Evolutionary conservation across 2,329 filamentous ascomycete genomes (phyloP).

Genomic region (Arachnomyces sp.): DNA sequence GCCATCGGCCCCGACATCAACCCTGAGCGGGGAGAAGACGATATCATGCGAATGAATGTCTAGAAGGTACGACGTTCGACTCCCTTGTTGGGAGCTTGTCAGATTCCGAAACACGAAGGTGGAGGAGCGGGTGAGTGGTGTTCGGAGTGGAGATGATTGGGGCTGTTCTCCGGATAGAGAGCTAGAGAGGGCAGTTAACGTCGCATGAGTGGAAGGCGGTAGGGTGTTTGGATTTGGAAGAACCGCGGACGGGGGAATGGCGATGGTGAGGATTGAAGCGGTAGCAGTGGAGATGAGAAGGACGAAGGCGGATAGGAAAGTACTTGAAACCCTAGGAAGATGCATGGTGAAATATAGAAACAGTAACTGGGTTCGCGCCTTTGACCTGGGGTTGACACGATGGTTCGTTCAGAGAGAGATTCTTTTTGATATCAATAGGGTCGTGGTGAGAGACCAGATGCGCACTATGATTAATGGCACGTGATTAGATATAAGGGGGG

Average conservation of each 20-base stretch:
- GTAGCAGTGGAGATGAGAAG: slow-evolving; percentile 13
- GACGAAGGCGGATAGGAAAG: slow-evolving; percentile 14
- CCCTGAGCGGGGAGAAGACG: slow-evolving; percentile 67
- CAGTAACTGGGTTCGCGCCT: neutral
- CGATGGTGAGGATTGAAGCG: slow-evolving; percentile 28
- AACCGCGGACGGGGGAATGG: slow-evolving; percentile 33
- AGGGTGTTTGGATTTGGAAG: slow-evolving; percentile 37
- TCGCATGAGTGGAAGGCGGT: slow-evolving; percentile 42
- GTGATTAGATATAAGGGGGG: too few species aligned
- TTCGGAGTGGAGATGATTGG: slow-evolving; percentile 45
- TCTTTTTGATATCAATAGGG: neutral
- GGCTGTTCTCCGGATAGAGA: slow-evolving; percentile 35
- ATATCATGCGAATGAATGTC: slow-evolving; percentile 69
- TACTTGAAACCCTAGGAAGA: slow-evolving; percentile 6
- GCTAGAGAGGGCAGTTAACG: slow-evolving; percentile 38
- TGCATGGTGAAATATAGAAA: slow-evolving; percentile 11
- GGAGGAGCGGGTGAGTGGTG: slow-evolving; percentile 59
- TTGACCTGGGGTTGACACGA: neutral
- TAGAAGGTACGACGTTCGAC: slow-evolving; percentile 59
- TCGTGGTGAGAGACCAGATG: neutral
- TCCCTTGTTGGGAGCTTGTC: slow-evolving; percentile 40
- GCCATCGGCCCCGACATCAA: slow-evolving; percentile 51
- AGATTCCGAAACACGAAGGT: slow-evolving; percentile 70
- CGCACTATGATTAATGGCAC: too few species aligned
- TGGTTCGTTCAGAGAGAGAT: neutral